Base-by-base conservation (phyloP, 331 rosid species). In the Erythrophleum ivorense region DNA sequence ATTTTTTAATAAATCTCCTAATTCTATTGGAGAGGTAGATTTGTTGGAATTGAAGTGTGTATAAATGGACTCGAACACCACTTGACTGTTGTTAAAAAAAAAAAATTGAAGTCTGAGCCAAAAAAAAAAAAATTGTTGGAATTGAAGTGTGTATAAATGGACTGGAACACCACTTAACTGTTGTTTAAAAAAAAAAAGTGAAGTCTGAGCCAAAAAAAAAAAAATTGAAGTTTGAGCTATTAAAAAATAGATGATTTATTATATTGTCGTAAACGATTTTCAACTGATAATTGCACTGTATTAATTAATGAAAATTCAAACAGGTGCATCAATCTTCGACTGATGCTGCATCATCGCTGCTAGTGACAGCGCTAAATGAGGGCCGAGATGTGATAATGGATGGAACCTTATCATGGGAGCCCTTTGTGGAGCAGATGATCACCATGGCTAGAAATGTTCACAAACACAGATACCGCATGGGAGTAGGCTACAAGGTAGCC, bases 321-420 rank as follows among this genome's bases (percentile, higher is more conserved):
- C 65, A 93, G 98, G 98, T 95, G 72, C 98, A 95, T 82, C 90
- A 93, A 87, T 79, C 91, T 19, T 95, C 98, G 0, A 88, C 82
- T 0, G 91, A 95, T 83, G 99, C 99, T 2, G 99, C 99, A 65
- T 92, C 97, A 18, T 95, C 98, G 0, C 81, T 95, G 16, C 88
- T 95, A 71, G 99, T 93, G 76, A 85, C 94, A 3, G 99, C 99
- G 2, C 81, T 95, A 34, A 95, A 95, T 38, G 91, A 93, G 54
- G 99, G 99, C 58, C 77, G 97, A 36, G 99, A 95, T 75, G 98
- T 95, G 88, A 93, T 91, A 72, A 85, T 95, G 94, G 99, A 95
- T 76, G 93, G 97, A 57, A 95, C 99, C 9, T 87, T 93, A 40
- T 92, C 99, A 11, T 93, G 99, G 99, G 91, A 52, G 19, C 97